phyloP scores from a whole-genome alignment of 2,329 filamentous ascomycete species.

The Hyphodiscus sp. region DNA sequence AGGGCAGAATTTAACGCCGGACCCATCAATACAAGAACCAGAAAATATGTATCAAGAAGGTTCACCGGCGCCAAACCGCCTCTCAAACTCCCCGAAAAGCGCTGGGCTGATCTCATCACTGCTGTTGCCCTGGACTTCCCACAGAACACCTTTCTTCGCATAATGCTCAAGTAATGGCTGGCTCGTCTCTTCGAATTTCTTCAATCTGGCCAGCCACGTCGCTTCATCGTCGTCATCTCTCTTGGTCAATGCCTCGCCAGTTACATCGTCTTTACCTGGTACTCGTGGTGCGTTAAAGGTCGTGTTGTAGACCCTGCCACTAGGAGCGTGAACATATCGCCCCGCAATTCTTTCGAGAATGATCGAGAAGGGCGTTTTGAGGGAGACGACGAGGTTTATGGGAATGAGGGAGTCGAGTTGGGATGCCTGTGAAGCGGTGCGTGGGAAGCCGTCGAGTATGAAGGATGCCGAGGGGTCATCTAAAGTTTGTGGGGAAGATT shows the following conservation, averaged over 20 bases:
- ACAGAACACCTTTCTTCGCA: conserved; percentile 72
- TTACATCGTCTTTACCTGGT: conserved; percentile 78
- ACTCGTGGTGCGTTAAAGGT: conserved; percentile 83
- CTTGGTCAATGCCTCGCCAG: conserved; percentile 78
- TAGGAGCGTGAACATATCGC: conserved; percentile 88
- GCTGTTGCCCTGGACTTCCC: conserved; percentile 80
- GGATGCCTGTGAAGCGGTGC: conserved; percentile 73
- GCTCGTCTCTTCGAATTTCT: conserved; percentile 83
- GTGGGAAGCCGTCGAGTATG: conserved; percentile 92
- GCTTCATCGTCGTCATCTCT: conserved; percentile 81
- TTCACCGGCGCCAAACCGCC: conserved; percentile 50
- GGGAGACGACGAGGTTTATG: conserved; percentile 88
- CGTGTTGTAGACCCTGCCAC: conserved; percentile 91
- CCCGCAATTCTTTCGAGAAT: conserved; percentile 86
- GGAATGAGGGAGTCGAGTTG: conserved; percentile 76
- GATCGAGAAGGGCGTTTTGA: conserved; percentile 78
- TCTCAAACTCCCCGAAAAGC: conserved; percentile 75
- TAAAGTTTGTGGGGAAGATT: conserved; percentile 39
- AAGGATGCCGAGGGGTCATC: conserved; percentile 78
- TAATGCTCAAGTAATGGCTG: conserved; percentile 84
- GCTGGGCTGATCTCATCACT: conserved; percentile 96
- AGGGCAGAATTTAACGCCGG: not conserved
- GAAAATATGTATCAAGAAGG: not conserved
- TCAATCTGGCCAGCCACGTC: conserved; percentile 73
- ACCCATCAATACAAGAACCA: not conserved